phyloP scores from a whole-genome alignment of 2,329 filamentous ascomycete species.

The Didymella glomerata region DNA sequence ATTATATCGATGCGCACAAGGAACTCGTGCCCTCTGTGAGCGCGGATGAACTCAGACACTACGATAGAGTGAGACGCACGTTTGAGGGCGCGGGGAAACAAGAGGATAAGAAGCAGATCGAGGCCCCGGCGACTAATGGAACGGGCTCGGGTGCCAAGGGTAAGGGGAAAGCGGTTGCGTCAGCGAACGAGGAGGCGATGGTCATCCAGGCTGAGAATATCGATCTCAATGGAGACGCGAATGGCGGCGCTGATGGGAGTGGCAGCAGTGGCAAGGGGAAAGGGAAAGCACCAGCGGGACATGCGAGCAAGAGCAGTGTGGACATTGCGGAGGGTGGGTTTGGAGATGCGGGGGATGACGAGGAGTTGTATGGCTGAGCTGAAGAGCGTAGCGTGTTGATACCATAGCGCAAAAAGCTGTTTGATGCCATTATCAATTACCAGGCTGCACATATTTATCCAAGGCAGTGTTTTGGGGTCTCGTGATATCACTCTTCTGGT shows the following conservation, averaged over 20 bases:
- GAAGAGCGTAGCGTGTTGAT: not conserved
- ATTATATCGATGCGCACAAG: slow-evolving; percentile 81
- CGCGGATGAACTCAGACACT: slow-evolving; percentile 89
- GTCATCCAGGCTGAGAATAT: slow-evolving; percentile 54
- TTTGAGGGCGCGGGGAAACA: slow-evolving; percentile 75
- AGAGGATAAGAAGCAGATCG: slow-evolving; percentile 44
- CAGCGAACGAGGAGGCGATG: slow-evolving; percentile 49
- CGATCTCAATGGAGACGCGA: slow-evolving; percentile 28
- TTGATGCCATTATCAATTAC: no score
- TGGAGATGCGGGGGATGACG: slow-evolving; percentile 51
- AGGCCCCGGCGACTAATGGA: not conserved
- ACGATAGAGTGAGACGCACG: slow-evolving; percentile 79
- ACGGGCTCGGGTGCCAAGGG: slow-evolving; percentile 31
- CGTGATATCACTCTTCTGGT: no score
- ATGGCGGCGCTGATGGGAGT: slow-evolving; percentile 10
- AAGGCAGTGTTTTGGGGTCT: no score
- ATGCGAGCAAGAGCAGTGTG: slow-evolving; percentile 45
- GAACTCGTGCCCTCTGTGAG: slow-evolving; percentile 96
- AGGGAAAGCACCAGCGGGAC: slow-evolving; percentile 46
- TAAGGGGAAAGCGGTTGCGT: slow-evolving; percentile 46
- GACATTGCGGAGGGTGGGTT: slow-evolving; percentile 51
- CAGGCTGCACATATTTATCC: no score
- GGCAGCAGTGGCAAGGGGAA: slow-evolving; percentile 36
- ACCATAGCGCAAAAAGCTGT: not conserved
- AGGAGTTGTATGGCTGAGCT: slow-evolving; percentile 53